Evolutionary conservation across 345 rosid genomes (phyloP), one percentile per base, ranked within the genome.

Genomic region (Xanthoceras sorbifolium): DNA sequence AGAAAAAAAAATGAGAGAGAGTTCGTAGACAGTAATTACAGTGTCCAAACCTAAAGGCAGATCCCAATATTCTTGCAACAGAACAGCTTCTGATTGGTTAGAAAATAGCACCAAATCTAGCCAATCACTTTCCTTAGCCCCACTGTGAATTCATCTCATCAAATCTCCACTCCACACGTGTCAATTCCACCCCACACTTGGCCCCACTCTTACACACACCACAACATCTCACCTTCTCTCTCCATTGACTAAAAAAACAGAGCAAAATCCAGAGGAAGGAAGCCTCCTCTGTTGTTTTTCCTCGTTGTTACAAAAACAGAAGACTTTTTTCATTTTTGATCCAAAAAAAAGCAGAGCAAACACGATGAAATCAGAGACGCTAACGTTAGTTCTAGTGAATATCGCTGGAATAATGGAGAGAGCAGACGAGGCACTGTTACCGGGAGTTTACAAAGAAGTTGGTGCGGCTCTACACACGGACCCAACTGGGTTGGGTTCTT

Each of bases 391-490:
- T 75, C 67, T 91, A 60, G 96, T 91, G 73, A 87, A 91, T 82
- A 84, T 91, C 17, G 92, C 93, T 2, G 85, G 80, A 36, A 89
- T 88, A 62, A 88, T 91, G 96, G 86, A 91, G 79, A 74, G 87
- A 81, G 90, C 96, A 44, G 92, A 91, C 26, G 93, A 87, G 82
- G 82, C 93, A 18, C 71, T 91, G 28, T 79, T 91, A 26, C 91
- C 93, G 0, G 89, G 93, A 28, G 92, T 91, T 64, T 91, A 88
- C 81, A 89, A 88, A 67, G 96, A 89, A 69, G 88, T 89, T 1
- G 93, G 92, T 4, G 91, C 82, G 1, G 90, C 88, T 73, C 44
- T 91, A 9, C 91, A 87, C 75, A 79, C 73, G 0, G 92, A 89
- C 54, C 93, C 93, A 3, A 87, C 92, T 1, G 90, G 91, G 14